Evolutionary conservation across 2,329 filamentous ascomycete genomes (phyloP), one percentile per base, ranked within the genome.

Genomic region (Biscogniauxia marginata): DNA sequence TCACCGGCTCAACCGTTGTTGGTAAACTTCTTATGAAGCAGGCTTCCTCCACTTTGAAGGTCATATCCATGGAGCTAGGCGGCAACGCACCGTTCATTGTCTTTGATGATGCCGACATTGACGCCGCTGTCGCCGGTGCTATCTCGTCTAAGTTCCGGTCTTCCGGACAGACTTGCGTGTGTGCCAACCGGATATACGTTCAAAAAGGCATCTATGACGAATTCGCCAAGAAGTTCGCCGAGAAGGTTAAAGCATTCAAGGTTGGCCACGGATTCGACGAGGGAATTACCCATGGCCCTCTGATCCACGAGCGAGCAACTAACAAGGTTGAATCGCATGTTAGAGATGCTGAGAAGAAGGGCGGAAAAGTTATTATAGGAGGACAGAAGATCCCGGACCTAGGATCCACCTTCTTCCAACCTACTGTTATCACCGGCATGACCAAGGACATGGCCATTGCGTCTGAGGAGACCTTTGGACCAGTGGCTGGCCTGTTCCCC

Each of bases 51-150:
- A 96, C 92, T 0, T 77, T 97, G 64, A 98, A 98, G 82, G 83
- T 86, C 63, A 71, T 87, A 44, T 95, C 90, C 0, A 89, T 96
- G 72, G 93, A 98, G 72, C 87, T 98, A 1, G 93, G 93, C 53
- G 95, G 93, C 49, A 98, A 98, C 72, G 90, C 93, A 0, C 93
- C 93, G 1, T 96, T 97, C 71, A 97, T 98, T 63, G 91, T 98
- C 30, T 98, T 98, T 69, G 92, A 98, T 68, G 93, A 98, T 68
- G 90, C 93, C 19, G 91, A 98, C 70, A 77, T 98, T 19, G 93
- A 97, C 57, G 77, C 79, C 4, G 95, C 95, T 2, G 91, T 98
- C 1, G 77, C 85, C 0, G 93, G 93, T 22, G 92, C 92, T 49
- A 84, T 98, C 53, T 78, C 87, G 21, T 93, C 85, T 68, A 99